Base-by-base conservation (phyloP, 176 grass and related monocot species). In the Oryza meyeriana region DNA sequence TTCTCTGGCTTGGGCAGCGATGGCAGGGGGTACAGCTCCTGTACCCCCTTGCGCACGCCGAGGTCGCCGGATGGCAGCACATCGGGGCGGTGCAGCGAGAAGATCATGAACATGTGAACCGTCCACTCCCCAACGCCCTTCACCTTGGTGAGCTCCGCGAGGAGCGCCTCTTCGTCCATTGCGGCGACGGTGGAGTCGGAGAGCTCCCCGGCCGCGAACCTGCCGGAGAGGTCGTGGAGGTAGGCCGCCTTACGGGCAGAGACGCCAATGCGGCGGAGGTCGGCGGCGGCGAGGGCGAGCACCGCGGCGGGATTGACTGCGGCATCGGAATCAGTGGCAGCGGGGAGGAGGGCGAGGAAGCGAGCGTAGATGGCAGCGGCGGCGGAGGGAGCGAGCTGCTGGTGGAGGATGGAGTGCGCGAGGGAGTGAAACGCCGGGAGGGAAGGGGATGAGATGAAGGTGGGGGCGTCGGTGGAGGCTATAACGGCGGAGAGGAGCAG, bases 91-190 rank as follows among this genome's bases (percentile, higher is more conserved):
- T 91, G 92, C 45, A 91, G 79, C 30, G 92, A 94, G 79, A 90
- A 94, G 64, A 94, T 86, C 92, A 94, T 94, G 85, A 94, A 94
- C 92, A 94, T 94, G 82, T 94, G 85, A 31, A 91, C 86, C 4
- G 85, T 90, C 92, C 91, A 93, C 64, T 84, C 88, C 30, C 88
- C 88, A 17, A 93, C 29, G 42, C 88, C 91, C 59, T 83, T 93
- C 26, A 91, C 92, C 75, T 66, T 73, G 61, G 74, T 82, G 75
- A 90, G 79, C 71, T 87, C 65, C 8, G 80, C 70, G 45, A 90
- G 84, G 66, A 94, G 92, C 1, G 73, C 77, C 13, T 65, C 64
- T 30, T 88, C 88, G 65, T 86, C 89, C 88, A 90, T 90, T 25
- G 83, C 63, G 25, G 83, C 59, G 5, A 88, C 48, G 47, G 79